A percentile compares a stretch with the other conserved stretches of the same genome.
Evolutionary conservation across 495 filamentous ascomycete genomes (phyloP).

Genomic region (Thozetella sp.): DNA sequence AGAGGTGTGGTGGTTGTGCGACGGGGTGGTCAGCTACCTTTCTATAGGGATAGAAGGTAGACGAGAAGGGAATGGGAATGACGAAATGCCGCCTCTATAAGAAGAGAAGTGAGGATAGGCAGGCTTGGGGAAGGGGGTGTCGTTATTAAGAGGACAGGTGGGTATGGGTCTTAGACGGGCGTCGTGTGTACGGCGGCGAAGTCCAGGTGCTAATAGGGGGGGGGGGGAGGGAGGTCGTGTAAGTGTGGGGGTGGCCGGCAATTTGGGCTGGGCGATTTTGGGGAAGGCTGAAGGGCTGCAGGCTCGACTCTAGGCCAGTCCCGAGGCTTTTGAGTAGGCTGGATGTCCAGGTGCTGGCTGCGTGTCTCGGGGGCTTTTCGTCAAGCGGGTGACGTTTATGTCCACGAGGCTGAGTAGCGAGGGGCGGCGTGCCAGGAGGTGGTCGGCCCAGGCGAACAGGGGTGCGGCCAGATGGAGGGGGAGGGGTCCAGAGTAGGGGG

Average conservation of each 20-base stretch:
- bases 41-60: not conserved
- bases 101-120: constrained; percentile 5
- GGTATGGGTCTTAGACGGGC: constrained; percentile 18
- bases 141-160: constrained; percentile 14
- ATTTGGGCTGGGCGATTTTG: constrained; percentile 16
- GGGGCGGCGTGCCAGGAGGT: constrained; percentile 25
- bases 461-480: constrained; percentile 8
- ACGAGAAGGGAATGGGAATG: constrained; percentile 4
- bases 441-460: constrained; percentile 31
- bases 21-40: not conserved
- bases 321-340: constrained; percentile 20
- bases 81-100: constrained; percentile 15
- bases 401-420: constrained; percentile 34
- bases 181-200: constrained; percentile 20
- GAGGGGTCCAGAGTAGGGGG: constrained; percentile 25
- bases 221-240: not conserved
- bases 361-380: constrained; percentile 33
- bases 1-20: constrained; percentile 3
- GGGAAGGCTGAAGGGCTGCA: constrained; percentile 17
- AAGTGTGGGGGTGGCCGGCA: constrained; percentile 21
- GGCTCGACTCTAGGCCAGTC: constrained; percentile 19
- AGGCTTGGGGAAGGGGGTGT: not conserved
- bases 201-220: constrained; percentile 14
- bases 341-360: constrained; percentile 20
- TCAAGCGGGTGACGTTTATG: constrained; percentile 29